Percentiles rank a stretch among this genome's conserved stretches.
Evolutionary conservation across 129 eudicot genomes (phyloP).

Genomic region (Logfia minima): DNA sequence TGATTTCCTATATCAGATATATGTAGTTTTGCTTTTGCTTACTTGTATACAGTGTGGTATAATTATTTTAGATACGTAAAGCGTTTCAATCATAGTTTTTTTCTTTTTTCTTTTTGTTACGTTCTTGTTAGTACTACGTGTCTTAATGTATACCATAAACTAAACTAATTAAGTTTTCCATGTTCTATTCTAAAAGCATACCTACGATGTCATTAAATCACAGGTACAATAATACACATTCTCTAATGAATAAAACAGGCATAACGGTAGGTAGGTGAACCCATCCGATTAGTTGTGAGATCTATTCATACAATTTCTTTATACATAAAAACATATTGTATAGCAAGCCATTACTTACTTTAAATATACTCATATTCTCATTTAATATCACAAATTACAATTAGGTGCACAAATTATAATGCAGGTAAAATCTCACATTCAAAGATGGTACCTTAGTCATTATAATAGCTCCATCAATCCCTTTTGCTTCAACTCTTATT

Average conservation of each 20-base stretch:
- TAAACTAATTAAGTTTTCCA: no score
- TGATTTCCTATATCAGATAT: no score
- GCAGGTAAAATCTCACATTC: conserved; percentile 39
- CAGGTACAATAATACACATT: neutral
- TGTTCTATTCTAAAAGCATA: no score
- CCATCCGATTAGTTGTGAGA: neutral
- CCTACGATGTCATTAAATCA: neutral
- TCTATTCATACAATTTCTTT: neutral
- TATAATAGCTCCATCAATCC: conserved; percentile 35
- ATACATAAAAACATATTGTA: neutral
- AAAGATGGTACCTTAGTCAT: conserved; percentile 28
- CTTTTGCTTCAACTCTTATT: conserved; percentile 49
- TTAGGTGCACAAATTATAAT: neutral
- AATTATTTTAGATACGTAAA: no score
- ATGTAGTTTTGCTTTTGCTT: no score
- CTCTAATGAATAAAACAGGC: neutral
- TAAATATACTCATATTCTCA: neutral
- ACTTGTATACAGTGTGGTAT: no score
- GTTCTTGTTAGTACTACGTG: no score
- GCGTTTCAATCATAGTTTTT: no score
- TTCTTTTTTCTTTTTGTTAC: no score
- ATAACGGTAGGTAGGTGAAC: neutral
- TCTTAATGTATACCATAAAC: no score
- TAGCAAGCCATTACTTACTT: neutral
- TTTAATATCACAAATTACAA: neutral